Percentiles rank a stretch among this genome's conserved stretches.
Conservation (phyloP, 225 moss, liverwort and hornwort species). For the Ulota crispa region DNA sequence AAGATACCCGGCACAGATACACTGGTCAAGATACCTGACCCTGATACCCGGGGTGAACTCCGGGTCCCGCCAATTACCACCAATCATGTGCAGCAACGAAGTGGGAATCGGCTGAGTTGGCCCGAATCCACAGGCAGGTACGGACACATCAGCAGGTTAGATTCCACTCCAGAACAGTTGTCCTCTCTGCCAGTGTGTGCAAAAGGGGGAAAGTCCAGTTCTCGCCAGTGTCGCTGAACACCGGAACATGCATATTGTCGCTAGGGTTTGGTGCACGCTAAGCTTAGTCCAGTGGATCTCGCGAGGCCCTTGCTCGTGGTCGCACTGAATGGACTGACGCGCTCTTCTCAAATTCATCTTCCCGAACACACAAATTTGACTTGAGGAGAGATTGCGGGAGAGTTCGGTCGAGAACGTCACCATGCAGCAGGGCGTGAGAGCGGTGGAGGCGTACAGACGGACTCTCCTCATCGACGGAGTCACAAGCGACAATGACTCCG, state of each 20-base stretch:
- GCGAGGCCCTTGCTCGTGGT: not conserved
- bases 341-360: not conserved
- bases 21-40: too few relatives aligned
- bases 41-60: too few relatives aligned
- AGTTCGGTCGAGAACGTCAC: conserved; percentile 6
- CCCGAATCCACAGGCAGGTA: not conserved
- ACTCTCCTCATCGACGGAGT: conserved; percentile 76
- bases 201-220: not conserved
- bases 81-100: not conserved
- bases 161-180: conserved; percentile 1
- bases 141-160: not conserved
- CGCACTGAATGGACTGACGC: conserved; percentile 23
- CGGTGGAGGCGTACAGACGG: conserved; percentile 89
- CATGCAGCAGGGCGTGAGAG: conserved; percentile 96
- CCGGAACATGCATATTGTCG: not conserved
- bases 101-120: conserved; percentile 15
- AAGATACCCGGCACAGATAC: too few relatives aligned
- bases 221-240: not conserved
- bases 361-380: not conserved
- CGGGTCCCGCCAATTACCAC: not conserved
- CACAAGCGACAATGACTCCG: conserved; percentile 81
- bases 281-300: not conserved
- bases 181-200: not conserved
- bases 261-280: conserved; percentile 28
- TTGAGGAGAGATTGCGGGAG: not conserved